These are phyloP conservation scores for Neoboletus brunneissimus DNA, from an alignment of 768 basidiomycete genomes.

Conservation along the genomic window DNA sequence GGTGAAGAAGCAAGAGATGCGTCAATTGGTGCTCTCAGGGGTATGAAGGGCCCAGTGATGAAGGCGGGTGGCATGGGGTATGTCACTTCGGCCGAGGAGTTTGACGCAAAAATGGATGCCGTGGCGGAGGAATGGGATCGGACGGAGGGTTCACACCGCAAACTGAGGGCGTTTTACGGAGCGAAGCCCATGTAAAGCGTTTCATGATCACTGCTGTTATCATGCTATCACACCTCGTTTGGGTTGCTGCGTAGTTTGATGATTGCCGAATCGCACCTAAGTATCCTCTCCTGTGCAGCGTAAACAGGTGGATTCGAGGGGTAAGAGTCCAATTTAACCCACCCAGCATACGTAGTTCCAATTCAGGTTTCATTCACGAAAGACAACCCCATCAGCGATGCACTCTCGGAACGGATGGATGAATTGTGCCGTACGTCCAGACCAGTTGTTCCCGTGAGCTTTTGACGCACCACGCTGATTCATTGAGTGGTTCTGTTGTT, in stretches of 20 bases:
- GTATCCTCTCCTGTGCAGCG: too few relatives aligned
- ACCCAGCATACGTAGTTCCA: too few relatives aligned
- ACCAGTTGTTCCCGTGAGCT: too few relatives aligned
- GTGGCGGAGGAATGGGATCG: conserved; percentile 23
- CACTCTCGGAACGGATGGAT: too few relatives aligned
- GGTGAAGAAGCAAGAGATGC: conserved; percentile 20
- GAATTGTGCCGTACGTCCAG: too few relatives aligned
- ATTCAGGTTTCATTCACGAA: too few relatives aligned
- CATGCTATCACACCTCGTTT: background rate
- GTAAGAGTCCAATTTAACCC: too few relatives aligned
- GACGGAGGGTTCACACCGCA: conserved; percentile 5
- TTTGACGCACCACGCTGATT: too few relatives aligned
- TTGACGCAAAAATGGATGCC: conserved; percentile 16
- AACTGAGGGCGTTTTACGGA: conserved; percentile 5
- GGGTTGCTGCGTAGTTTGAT: background rate
- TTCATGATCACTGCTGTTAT: background rate
- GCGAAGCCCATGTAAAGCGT: background rate
- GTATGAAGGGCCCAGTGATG: conserved; percentile 22
- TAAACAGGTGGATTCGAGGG: too few relatives aligned
- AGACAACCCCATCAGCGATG: too few relatives aligned
- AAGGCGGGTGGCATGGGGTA: conserved; percentile 23
- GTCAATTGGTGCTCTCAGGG: conserved; percentile 18
- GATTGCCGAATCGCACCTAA: background rate
- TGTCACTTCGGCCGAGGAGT: conserved; percentile 15
- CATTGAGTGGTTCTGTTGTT: too few relatives aligned